Evolutionary conservation across 23 red algal genomes (phyloP).

Genomic region (Cyanidiococcus yangmingshanensis): DNA sequence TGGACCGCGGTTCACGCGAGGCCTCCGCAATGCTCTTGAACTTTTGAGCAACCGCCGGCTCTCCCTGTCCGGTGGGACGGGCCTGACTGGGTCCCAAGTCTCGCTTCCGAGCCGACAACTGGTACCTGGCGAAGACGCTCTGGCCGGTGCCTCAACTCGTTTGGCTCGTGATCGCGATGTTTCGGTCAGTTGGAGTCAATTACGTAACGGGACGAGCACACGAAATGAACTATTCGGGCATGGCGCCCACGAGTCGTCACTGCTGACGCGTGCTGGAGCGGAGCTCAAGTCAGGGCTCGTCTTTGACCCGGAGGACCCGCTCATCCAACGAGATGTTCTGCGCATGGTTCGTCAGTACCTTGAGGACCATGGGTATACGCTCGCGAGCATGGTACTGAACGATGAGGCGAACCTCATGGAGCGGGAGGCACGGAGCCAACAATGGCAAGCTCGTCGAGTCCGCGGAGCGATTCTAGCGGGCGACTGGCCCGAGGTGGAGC

Average conservation of each 20-base stretch:
- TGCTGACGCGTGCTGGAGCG: not conserved
- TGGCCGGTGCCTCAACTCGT: not conserved
- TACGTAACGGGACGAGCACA: not conserved
- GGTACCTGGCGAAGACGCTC: not conserved
- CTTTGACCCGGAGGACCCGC: conserved; percentile 46
- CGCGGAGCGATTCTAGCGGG: conserved; percentile 72
- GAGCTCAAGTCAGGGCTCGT: conserved; percentile 3
- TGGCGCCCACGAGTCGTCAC: not conserved
- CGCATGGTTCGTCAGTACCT: conserved; percentile 86
- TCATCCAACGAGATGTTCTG: conserved; percentile 80
- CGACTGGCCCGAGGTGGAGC: conserved; percentile 91
- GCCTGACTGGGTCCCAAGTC: too few species aligned
- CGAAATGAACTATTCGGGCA: not conserved
- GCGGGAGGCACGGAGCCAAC: conserved; percentile 33
- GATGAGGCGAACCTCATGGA: conserved; percentile 78
- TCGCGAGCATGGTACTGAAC: conserved; percentile 42
- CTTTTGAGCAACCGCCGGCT: not conserved
- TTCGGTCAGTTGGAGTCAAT: not conserved
- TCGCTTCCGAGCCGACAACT: not conserved
- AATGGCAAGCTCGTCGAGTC: conserved; percentile 60
- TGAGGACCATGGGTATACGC: conserved; percentile 72
- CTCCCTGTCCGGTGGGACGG: not conserved
- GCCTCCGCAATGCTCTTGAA: not conserved
- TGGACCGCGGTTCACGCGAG: conserved; percentile 8
- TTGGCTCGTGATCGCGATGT: not conserved